Evolutionary conservation across 108 stramenopile genomes (phyloP).

Genomic region (Epipyxis sp.): DNA sequence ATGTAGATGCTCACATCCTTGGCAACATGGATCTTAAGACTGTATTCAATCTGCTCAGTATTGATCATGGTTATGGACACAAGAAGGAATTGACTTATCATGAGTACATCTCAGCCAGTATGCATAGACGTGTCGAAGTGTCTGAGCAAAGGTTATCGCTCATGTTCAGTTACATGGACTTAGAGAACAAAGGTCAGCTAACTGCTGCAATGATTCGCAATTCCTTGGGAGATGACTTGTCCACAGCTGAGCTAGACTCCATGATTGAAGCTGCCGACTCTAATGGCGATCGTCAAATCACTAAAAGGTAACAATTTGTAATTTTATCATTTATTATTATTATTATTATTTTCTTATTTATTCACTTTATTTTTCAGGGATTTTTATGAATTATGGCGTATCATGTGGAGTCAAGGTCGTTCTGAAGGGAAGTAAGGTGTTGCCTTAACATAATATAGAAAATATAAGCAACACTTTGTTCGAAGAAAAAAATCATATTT

Average conservation of each 20-base stretch:
- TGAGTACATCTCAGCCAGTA: slow-evolving; percentile 6
- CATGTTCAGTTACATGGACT: background rate
- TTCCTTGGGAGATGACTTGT: background rate
- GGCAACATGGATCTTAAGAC: slow-evolving; percentile 6
- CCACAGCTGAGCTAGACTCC: background rate
- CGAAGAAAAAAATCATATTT: too few relatives aligned
- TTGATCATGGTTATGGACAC: background rate
- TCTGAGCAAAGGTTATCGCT: background rate
- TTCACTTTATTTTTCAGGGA: too few relatives aligned
- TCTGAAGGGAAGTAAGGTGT: too few relatives aligned
- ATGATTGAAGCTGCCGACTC: background rate
- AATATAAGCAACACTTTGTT: too few relatives aligned
- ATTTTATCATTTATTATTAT: too few relatives aligned
- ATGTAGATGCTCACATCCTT: background rate
- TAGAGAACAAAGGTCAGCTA: background rate
- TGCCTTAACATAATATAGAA: too few relatives aligned
- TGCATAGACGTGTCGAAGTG: background rate
- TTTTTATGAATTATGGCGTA: too few relatives aligned
- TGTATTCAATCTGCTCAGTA: background rate
- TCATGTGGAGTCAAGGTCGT: too few relatives aligned
- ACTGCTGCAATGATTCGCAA: background rate
- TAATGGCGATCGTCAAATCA: background rate
- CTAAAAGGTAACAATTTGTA: slow-evolving; percentile 2
- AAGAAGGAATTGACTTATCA: background rate
- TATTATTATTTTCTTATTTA: too few relatives aligned